phyloP scores from a whole-genome alignment of 192 early-diverging fungal genomes.

The Coemansia sp. region DNA sequence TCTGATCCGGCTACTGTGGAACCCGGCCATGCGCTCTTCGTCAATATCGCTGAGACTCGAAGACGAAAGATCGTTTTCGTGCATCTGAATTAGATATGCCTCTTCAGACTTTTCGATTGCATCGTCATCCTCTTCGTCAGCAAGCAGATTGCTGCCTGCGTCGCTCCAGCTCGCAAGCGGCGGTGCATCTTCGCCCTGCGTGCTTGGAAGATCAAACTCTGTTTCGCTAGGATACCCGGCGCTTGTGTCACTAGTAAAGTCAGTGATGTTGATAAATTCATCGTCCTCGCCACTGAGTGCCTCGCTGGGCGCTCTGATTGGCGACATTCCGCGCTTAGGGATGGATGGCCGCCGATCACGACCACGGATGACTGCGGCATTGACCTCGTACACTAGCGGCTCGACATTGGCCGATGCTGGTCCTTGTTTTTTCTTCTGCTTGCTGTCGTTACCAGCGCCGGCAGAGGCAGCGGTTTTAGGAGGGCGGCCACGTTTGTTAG shows the following conservation, averaged over 20 bases:
- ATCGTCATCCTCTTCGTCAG: conserved; percentile 30
- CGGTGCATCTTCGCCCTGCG: not conserved
- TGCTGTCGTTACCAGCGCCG: conserved; percentile 9
- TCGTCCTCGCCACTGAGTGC: conserved; percentile 19
- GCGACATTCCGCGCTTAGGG: conserved; percentile 11
- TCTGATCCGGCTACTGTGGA: conserved; percentile 8
- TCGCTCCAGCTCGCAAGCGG: conserved; percentile 27
- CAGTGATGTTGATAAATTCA: conserved; percentile 55
- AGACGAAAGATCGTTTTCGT: conserved; percentile 27
- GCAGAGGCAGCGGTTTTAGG: conserved; percentile 14
- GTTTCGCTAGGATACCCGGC: conserved; percentile 37
- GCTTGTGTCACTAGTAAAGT: conserved; percentile 44
- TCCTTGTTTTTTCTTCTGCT: conserved; percentile 13
- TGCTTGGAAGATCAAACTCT: conserved; percentile 38
- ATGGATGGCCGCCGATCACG: conserved; percentile 16
- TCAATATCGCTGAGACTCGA: conserved; percentile 52
- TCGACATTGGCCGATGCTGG: conserved; percentile 3
- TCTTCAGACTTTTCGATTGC: conserved; percentile 41
- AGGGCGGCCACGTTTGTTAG: conserved; percentile 10
- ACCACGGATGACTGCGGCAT: conserved; percentile 27
- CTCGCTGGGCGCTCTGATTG: conserved; percentile 1
- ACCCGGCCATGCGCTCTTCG: conserved; percentile 23
- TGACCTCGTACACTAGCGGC: conserved; percentile 21
- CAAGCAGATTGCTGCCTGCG: conserved; percentile 11
- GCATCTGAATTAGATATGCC: conserved; percentile 30